Conservation (phyloP, 2,329 filamentous ascomycete genomes). For the Trichoderma asperellum region DNA sequence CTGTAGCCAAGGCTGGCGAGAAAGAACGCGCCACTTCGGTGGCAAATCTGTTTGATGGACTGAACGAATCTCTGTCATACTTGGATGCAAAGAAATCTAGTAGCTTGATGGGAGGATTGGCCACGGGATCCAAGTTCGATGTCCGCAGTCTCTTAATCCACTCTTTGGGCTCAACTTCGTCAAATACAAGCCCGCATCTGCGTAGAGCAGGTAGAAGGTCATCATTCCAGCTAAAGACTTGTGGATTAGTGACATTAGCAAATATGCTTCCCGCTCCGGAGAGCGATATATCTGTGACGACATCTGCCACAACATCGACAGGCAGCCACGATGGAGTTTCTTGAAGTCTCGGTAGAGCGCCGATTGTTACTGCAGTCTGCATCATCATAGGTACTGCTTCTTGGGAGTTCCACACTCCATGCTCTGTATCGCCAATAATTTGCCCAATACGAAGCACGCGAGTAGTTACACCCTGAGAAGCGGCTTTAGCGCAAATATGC, state of each 20-base stretch:
- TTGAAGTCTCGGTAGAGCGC: slow-evolving; percentile 46
- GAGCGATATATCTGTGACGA: slow-evolving; percentile 10
- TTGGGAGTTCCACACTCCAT: slow-evolving; percentile 54
- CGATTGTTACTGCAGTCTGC: slow-evolving; percentile 49
- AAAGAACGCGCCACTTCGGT: slow-evolving; percentile 4
- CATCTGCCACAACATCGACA: slow-evolving; percentile 8
- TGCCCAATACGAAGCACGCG: slow-evolving; percentile 54
- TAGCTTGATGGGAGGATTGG: slow-evolving; percentile 6
- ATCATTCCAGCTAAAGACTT: not conserved
- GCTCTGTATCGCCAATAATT: slow-evolving; percentile 51
- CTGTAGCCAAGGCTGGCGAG: slow-evolving; percentile 4
- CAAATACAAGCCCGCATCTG: slow-evolving; percentile 12
- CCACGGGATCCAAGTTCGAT: slow-evolving; percentile 3
- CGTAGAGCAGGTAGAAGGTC: slow-evolving; percentile 10
- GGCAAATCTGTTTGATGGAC: not conserved
- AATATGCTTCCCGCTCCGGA: not conserved
- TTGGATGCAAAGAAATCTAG: slow-evolving; percentile 16
- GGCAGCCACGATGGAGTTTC: slow-evolving; percentile 19
- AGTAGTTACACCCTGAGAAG: slow-evolving; percentile 38
- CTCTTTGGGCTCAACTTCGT: slow-evolving; percentile 13
- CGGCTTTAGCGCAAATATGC: slow-evolving; percentile 45
- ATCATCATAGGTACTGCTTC: slow-evolving; percentile 59
- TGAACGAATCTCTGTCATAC: slow-evolving; percentile 11
- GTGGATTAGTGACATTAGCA: slow-evolving; percentile 4
- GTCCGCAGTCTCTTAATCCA: slow-evolving; percentile 13